Evolutionary conservation across 345 rosid species (phyloP), one percentile per base, ranked within the genome.

Genomic region (Brassica rapa): DNA sequence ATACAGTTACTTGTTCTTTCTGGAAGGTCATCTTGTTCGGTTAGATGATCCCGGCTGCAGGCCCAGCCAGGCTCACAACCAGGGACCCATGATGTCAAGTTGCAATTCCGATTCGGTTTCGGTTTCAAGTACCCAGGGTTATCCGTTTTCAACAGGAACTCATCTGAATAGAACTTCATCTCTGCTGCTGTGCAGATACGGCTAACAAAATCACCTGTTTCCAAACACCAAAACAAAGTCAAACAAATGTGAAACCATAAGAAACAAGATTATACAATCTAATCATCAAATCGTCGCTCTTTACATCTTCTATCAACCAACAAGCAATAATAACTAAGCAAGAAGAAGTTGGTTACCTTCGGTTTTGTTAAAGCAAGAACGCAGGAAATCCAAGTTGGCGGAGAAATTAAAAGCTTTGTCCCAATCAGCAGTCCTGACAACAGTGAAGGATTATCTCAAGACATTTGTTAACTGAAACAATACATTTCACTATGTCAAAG

Each of bases 61-160:
- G 88, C 90, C 98, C 99, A 95, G 64, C 99, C 98, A 2, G 99
- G 96, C 75, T 95, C 99, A 86, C 99, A 95, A 70, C 98, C 98
- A 67, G 94, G 71, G 74, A 86, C 77, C 99, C 97, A 93, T 15
- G 90, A 79, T 33, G 91, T 89, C 75, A 89, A 83, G 82, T 94
- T 93, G 77, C 99, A 94, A 74, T 93, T 90, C 62, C 11, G 66
- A 86, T 91, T 95, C 25, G 89, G 88, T 84, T 78, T 86, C 83
- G 91, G 79, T 80, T 35, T 35, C 41, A 35, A 8, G 8, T 80
- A 62, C 71, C 73, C 76, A 19, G 70, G 75, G 51, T 60, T 66
- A 37, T 24, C 71, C 33, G 89, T 73, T 51, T 83, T 39, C 35
- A 72, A 80, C 72, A 88, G 76, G 76, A 92, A 86, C 62, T 65